Base-by-base conservation (phyloP, 805 yeast species). In the Schizosaccharomyces pombe region DNA sequence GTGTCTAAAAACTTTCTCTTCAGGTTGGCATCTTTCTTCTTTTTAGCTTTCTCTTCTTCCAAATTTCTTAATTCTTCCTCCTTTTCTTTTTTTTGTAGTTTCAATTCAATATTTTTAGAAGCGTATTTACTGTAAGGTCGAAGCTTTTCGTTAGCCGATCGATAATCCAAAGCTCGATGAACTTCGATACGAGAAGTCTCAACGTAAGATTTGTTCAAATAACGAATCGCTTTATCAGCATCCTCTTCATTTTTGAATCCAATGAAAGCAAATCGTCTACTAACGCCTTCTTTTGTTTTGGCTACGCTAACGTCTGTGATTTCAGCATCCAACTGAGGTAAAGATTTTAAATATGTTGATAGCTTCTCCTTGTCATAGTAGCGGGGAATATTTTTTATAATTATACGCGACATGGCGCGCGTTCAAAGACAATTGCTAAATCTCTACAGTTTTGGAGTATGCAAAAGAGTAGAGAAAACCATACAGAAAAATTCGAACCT, bases 251-350 rank as follows among this genome's bases (percentile, higher is more conserved):
- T 71, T 61, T 78, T 80, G 66, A 75, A 91, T 0, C 98, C 98
- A 54, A 91, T 71, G 62, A 91, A 91, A 5, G 95, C 97, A 71
- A 91, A 91, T 60, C 93, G 73, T 67, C 98, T 77, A 8, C 94
- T 82, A 62, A 80, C 82, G 28, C 98, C 98, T 59, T 76, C 77
- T 60, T 81, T 73, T 59, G 81, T 84, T 61, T 76, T 80, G 75
- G 86, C 75, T 37, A 91, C 71, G 65, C 83, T 85, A 39, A 85
- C 87, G 73, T 91, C 98, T 0, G 96, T 84, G 53, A 73, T 71
- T 9, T 85, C 83, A 37, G 61, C 52, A 60, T 59, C 56, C 55
- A 68, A 64, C 39, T 70, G 64, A 26, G 53, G 24, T 24, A 29
- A 37, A 3, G 34, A 31, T n/a, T 16, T 31, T 63, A 89, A 89